Evolutionary conservation across 139 green algal genomes (phyloP), one percentile per base, ranked within the genome.

Genomic region (Cymbomonas tetramitiformis): DNA sequence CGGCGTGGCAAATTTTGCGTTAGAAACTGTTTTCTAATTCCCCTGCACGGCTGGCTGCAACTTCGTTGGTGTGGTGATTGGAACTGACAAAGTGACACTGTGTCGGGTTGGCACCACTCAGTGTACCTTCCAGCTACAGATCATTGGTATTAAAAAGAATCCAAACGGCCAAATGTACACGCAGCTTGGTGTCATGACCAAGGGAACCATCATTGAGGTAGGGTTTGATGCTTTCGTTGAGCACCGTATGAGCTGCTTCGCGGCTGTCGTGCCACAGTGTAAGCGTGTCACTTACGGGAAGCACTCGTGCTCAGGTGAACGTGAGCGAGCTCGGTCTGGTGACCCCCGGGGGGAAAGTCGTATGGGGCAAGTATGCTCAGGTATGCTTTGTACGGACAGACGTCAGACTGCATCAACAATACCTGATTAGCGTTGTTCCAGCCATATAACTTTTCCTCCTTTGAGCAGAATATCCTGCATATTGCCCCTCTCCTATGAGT

Each of bases 121-220:
- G 65, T 80, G 77, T 47, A 99, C 91, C 12, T 96, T 97, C 69
- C 83, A 84, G 63, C 71, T 99, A 56, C 83, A 94, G 23, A 97
- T 99, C 60, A 78, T 99, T 25, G 88, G 92, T 15, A 82, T 99
- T 26, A 99, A 99, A 82, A 99, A 99, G 79, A 99, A 99, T 74
- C 92, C 92, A 40, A 99, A 99, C 67, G 92, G 92, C 2, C 67
- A 79, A 49, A 93, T 92, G 68, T 98, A 95, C 78, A 90, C 85
- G 0, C 79, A 72, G 41, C 70, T 99, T 51, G 92, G 92, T 9
- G 92, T 99, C 18, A 77, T 99, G 32, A n/a, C n/a, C 10, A 96
- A 96, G 73, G 74, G 72, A 23, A 73, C 65, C 24, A 59, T 73
- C 36, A 67, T 73, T 38, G 65, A 47, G 34, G 47, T 64, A 28